Evolutionary conservation across 805 yeast species (phyloP).

Genomic region (Metahyphopichia silvanorum): DNA sequence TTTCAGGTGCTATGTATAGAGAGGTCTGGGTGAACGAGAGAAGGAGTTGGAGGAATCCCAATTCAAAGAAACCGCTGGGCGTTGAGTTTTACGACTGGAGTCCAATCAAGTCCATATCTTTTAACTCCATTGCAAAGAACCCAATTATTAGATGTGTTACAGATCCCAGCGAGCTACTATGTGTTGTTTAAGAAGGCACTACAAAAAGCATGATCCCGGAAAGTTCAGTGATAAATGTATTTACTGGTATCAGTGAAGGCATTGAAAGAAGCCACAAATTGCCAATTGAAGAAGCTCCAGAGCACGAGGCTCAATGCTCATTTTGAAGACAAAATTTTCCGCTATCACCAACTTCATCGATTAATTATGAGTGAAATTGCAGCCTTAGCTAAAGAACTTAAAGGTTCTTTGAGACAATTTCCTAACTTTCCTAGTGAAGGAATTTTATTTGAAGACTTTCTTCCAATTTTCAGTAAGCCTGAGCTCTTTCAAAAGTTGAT

Average conservation of each 20-base stretch:
- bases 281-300: too few species aligned
- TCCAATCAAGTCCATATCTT: conserved; percentile 1
- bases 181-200: too few species aligned
- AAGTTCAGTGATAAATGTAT: too few species aligned
- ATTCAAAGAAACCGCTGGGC: conserved; percentile 2
- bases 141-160: conserved; percentile 17
- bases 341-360: too few species aligned
- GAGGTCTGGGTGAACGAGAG: conserved; percentile 7
- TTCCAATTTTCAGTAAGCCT: conserved; percentile 89
- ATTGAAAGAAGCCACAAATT: too few species aligned
- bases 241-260: too few species aligned
- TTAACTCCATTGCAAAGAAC: conserved; percentile 3
- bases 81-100: conserved; percentile 8
- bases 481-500: conserved; percentile 75
- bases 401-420: conserved; percentile 54
- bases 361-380: conserved; percentile 18
- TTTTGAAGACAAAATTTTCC: too few species aligned
- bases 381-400: conserved; percentile 35
- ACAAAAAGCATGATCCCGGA: too few species aligned
- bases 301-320: too few species aligned
- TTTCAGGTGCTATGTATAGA: conserved; percentile 9
- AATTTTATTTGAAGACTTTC: conserved; percentile 89
- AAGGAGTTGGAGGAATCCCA: conserved; percentile 4
- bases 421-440: conserved; percentile 96
- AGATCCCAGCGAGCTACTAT: conserved; percentile 10